Percentiles rank a stretch among this genome's conserved stretches.
Conservation (phyloP, 2,329 filamentous ascomycete genomes). For the Sporothrix variecibatus region DNA sequence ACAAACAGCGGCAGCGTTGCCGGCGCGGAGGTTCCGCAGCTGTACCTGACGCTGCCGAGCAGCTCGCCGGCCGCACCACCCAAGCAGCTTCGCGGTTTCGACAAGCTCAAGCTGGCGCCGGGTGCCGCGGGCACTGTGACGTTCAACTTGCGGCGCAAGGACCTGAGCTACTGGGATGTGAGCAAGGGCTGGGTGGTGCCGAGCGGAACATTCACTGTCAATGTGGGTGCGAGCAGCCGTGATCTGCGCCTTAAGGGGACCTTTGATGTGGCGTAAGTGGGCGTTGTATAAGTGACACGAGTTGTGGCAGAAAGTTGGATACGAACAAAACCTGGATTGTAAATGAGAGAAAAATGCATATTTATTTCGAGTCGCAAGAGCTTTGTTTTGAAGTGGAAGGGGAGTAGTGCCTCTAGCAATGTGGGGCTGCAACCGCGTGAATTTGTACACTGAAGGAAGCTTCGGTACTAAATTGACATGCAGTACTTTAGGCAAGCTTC, state of each 20-base stretch:
- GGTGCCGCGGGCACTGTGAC: slow-evolving; percentile 51
- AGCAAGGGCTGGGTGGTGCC: slow-evolving; percentile 63
- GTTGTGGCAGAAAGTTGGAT: background rate
- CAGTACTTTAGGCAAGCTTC: background rate
- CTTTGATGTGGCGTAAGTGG: slow-evolving; percentile 30
- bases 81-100: slow-evolving; percentile 62
- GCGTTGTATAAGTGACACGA: too few relatives aligned
- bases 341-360: background rate
- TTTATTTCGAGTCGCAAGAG: background rate
- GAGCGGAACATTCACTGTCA: slow-evolving; percentile 45
- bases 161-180: slow-evolving; percentile 66
- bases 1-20: slow-evolving; percentile 63
- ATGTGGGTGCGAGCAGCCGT: slow-evolving; percentile 50
- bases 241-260: slow-evolving; percentile 46
- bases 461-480: background rate
- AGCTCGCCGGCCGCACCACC: slow-evolving; percentile 43
- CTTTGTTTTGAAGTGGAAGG: background rate
- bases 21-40: slow-evolving; percentile 68
- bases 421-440: background rate
- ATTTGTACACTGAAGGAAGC: background rate
- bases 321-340: background rate
- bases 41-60: slow-evolving; percentile 52
- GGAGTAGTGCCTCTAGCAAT: background rate
- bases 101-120: slow-evolving; percentile 55
- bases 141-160: slow-evolving; percentile 58